A percentile compares a stretch with the other conserved stretches of the same genome.
Evolutionary conservation across 768 basidiomycete genomes (phyloP).

Genomic region (Mrakia hoshinonis): DNA sequence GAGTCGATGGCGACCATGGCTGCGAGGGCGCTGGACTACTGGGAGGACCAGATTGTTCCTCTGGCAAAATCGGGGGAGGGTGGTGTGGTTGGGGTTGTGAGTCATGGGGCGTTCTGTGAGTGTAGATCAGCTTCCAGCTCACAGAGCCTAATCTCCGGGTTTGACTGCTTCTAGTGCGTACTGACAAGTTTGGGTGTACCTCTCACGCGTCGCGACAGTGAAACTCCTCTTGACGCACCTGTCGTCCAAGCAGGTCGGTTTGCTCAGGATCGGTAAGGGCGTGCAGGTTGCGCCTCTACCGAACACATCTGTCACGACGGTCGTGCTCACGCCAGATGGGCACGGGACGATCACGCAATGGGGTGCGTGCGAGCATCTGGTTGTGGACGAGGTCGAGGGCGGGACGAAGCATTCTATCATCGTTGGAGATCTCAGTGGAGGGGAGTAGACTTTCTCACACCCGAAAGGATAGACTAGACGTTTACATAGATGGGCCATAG

Average conservation of each 20-base stretch:
- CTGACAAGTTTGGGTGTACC: background rate
- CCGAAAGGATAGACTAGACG: background rate
- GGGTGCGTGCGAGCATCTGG: background rate
- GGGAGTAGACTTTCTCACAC: background rate
- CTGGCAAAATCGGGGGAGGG: background rate
- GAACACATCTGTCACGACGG: constrained; percentile 6
- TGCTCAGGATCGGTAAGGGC: background rate
- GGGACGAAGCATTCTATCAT: background rate
- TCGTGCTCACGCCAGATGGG: background rate
- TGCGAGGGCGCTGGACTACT: constrained; percentile 4
- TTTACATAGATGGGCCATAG: too few species aligned
- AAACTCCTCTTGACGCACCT: constrained; percentile 12
- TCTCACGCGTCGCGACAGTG: background rate
- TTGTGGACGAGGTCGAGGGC: background rate
- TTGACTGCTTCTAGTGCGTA: too few species aligned
- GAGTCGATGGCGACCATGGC: constrained; percentile 3
- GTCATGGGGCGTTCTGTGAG: constrained; percentile 16
- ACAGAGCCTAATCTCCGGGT: too few species aligned
- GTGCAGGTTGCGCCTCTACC: background rate
- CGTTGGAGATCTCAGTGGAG: constrained; percentile 14
- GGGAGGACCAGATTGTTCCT: constrained; percentile 3
- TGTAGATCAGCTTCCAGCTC: background rate
- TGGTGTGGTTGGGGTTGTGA: background rate
- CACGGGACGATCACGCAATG: background rate
- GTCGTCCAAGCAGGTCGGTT: background rate